These are phyloP conservation scores for Trichoderma asperelloides DNA, from an alignment of 495 filamentous ascomycete species.

Conservation along the genomic window DNA sequence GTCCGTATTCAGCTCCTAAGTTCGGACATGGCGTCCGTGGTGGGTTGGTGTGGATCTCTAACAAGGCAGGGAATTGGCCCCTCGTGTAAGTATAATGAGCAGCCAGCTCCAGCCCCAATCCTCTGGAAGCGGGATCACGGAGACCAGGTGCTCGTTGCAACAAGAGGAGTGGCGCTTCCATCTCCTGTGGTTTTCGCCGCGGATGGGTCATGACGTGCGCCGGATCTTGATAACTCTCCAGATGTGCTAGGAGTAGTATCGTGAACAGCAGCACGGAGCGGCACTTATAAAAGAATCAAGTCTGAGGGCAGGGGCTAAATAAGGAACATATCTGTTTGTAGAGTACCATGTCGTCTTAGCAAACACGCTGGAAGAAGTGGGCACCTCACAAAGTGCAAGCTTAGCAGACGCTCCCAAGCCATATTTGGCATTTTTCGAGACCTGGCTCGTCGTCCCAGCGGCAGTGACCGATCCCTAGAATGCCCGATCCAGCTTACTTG, in stretches of 20 bases:
- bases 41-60: neutral
- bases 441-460: neutral
- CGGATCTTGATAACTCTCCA: neutral
- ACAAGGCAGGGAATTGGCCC: neutral
- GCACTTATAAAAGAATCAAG: too few species aligned
- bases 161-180: too few species aligned
- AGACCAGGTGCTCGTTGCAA: neutral
- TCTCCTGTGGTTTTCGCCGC: neutral
- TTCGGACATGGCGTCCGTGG: neutral
- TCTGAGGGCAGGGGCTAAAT: too few species aligned
- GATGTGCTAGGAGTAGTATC: too few species aligned
- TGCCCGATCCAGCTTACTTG: constrained; percentile 4
- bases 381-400: neutral
- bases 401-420: neutral
- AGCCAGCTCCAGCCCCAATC: neutral
- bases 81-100: neutral
- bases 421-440: neutral
- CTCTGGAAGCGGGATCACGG: neutral
- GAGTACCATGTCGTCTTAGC: too few species aligned
- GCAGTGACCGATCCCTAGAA: neutral
- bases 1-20: neutral
- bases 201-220: neutral
- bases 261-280: too few species aligned
- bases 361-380: neutral
- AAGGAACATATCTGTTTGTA: too few species aligned